Evolutionary conservation across 768 basidiomycete genomes (phyloP).

Genomic region (Gyrodon lividus): DNA sequence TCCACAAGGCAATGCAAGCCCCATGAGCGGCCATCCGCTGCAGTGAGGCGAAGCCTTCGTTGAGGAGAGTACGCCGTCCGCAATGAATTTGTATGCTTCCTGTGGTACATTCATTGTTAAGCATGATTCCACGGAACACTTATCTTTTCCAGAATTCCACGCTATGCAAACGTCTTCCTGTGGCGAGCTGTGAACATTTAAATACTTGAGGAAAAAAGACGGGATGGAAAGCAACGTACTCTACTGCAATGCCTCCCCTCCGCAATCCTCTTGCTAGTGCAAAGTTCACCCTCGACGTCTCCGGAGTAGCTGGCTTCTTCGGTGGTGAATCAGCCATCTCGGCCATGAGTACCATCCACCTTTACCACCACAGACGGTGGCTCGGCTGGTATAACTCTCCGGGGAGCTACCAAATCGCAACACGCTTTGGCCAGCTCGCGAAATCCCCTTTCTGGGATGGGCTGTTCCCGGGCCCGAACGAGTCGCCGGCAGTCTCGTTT

Average conservation of each 20-base stretch:
- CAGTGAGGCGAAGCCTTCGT: too few species aligned
- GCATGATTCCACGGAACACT: too few species aligned
- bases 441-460: slow-evolving; percentile 24
- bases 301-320: slow-evolving; percentile 35
- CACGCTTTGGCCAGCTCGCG: slow-evolving; percentile 28
- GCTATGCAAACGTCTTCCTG: too few species aligned
- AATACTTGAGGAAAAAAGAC: too few species aligned
- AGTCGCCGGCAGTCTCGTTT: slow-evolving; percentile 22
- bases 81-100: not conserved
- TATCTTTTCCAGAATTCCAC: too few species aligned
- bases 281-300: slow-evolving; percentile 25
- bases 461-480: slow-evolving; percentile 22
- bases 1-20: too few species aligned
- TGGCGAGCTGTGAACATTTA: too few species aligned
- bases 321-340: slow-evolving; percentile 35
- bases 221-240: too few species aligned
- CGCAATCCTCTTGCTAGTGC: slow-evolving; percentile 1
- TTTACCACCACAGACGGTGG: slow-evolving; percentile 29
- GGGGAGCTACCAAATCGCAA: slow-evolving; percentile 30
- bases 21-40: too few species aligned
- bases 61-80: too few species aligned
- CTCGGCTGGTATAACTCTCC: slow-evolving; percentile 38
- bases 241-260: slow-evolving; percentile 14
- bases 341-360: slow-evolving; percentile 29
- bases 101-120: not conserved